A percentile compares a stretch with the other conserved stretches of the same genome.
Conservation (phyloP, 2,329 filamentous ascomycete species). For the Plectosphaerella cucumerina region DNA sequence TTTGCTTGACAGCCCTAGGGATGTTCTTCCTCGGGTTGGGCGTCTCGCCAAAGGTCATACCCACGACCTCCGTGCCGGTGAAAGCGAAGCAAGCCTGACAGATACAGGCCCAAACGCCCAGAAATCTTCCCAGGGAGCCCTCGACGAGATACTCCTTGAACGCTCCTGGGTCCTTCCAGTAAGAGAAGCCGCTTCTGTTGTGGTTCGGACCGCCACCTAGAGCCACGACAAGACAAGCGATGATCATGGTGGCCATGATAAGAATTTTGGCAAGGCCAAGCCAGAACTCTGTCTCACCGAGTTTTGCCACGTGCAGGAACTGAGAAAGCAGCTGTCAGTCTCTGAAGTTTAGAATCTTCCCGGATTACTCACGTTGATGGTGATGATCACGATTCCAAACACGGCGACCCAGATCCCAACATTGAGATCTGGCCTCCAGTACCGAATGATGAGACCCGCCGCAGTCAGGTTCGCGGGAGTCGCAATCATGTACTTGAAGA, state of each 20-base stretch:
- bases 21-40: constrained; percentile 17
- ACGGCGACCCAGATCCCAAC: constrained; percentile 32
- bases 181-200: constrained; percentile 35
- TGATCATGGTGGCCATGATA: constrained; percentile 33
- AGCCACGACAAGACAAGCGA: constrained; percentile 31
- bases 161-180: constrained; percentile 38
- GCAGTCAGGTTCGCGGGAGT: constrained; percentile 33
- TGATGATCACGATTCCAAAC: constrained; percentile 26
- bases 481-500: constrained; percentile 37
- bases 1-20: constrained; percentile 16
- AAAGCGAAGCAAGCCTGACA: constrained; percentile 35
- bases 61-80: constrained; percentile 66
- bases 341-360: not conserved
- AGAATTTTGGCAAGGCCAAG: constrained; percentile 40
- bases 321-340: constrained; percentile 5
- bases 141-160: constrained; percentile 30
- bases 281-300: constrained; percentile 45
- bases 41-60: constrained; percentile 62
- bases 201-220: constrained; percentile 32
- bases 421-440: constrained; percentile 32
- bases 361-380: constrained; percentile 23
- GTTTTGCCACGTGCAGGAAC: constrained; percentile 33
- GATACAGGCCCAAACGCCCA: constrained; percentile 33
- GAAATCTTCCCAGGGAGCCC: constrained; percentile 30
- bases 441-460: constrained; percentile 30